These are phyloP conservation scores for Salix viminalis DNA, from an alignment of 345 rosid genomes.

Conservation along the genomic window DNA sequence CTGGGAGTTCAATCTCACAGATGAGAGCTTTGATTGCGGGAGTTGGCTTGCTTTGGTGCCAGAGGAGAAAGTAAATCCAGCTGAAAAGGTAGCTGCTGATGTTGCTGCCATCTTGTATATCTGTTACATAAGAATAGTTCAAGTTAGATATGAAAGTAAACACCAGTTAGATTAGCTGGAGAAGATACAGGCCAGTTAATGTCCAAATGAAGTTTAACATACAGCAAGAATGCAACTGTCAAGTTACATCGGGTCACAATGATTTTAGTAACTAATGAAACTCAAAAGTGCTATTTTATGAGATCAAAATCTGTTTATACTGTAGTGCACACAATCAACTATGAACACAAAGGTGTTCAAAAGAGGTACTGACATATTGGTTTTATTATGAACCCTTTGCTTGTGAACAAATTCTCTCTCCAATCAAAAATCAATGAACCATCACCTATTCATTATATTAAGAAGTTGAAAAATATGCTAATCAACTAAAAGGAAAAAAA, in stretches of 20 bases:
- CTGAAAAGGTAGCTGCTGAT: conserved; percentile 54
- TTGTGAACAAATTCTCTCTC: not conserved
- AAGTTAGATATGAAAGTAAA: not conserved
- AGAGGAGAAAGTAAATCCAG: conserved; percentile 48
- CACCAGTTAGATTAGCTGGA: not conserved
- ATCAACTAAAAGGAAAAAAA: not conserved
- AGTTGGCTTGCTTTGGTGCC: conserved; percentile 38
- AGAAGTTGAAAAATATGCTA: not conserved
- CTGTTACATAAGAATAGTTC: conserved; percentile 5
- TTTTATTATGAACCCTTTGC: not conserved
- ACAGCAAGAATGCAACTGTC: not conserved
- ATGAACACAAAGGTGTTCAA: not conserved
- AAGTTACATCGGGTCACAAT: not conserved
- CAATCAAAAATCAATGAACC: not conserved
- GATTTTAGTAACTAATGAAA: not conserved
- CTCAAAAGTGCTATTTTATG: not conserved
- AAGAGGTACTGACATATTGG: not conserved
- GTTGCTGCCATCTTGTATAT: conserved; percentile 59
- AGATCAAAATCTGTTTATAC: not conserved
- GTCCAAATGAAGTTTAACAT: not conserved
- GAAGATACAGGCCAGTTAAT: not conserved
- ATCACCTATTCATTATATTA: not conserved
- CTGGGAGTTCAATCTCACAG: conserved; percentile 34
- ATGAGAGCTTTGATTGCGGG: conserved; percentile 39
- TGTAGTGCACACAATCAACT: not conserved